Evolutionary conservation across 1,139 yeast species (phyloP).

Genomic region (Pichia sp.): DNA sequence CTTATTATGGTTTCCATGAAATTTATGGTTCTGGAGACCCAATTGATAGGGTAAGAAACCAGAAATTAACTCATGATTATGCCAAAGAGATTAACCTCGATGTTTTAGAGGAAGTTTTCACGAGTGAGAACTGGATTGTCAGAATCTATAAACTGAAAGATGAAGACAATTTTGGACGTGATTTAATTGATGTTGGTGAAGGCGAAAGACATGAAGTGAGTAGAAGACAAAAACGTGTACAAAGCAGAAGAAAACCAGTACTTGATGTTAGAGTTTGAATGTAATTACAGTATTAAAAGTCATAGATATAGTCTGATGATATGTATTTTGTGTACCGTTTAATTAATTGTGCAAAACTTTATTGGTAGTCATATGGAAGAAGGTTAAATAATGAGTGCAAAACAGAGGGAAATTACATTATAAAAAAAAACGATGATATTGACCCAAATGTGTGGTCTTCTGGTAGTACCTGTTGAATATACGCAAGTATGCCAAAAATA

Average conservation of each 20-base stretch:
- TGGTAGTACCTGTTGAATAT: no score
- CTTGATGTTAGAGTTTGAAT: constrained; percentile 19
- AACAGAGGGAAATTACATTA: no score
- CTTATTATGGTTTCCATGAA: constrained; percentile 80
- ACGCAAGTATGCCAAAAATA: no score
- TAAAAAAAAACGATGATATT: no score
- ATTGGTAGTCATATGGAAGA: no score
- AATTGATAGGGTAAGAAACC: constrained; percentile 82
- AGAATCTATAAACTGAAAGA: constrained; percentile 92
- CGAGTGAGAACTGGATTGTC: constrained; percentile 95
- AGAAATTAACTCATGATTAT: constrained; percentile 45
- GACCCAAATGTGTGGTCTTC: no score
- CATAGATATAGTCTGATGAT: neutral
- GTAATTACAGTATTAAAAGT: neutral
- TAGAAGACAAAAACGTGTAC: constrained; percentile 27
- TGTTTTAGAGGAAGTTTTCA: constrained; percentile 88
- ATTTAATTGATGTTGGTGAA: constrained; percentile 34
- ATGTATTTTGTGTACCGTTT: no score
- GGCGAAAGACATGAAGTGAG: constrained; percentile 19
- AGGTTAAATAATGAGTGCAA: no score
- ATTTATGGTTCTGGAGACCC: constrained; percentile 53
- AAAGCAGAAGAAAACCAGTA: constrained; percentile 26
- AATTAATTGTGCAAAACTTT: no score
- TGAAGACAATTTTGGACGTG: constrained; percentile 81
- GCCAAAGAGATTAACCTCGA: constrained; percentile 53